phyloP scores from a whole-genome alignment of 2,329 filamentous ascomycete species.

The Sporothrix brasiliensis region DNA sequence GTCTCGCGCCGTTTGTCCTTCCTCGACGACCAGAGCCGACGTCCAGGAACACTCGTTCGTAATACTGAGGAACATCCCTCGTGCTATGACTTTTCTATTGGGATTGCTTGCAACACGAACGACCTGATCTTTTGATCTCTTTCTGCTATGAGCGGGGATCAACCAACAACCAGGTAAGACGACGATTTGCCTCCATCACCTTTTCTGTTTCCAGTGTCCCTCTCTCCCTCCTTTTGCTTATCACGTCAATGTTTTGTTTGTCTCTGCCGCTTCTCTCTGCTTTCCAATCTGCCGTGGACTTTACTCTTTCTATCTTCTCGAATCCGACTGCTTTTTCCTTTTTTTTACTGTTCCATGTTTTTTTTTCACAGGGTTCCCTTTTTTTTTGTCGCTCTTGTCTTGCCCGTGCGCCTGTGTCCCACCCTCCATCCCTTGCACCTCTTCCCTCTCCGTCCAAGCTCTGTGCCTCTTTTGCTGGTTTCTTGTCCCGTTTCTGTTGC shows the following conservation, averaged over 20 bases:
- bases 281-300: neutral
- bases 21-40: neutral
- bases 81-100: slow-evolving; percentile 24
- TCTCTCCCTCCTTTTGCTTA: slow-evolving; percentile 1
- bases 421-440: slow-evolving; percentile 28
- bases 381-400: slow-evolving; percentile 1
- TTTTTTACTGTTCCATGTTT: neutral
- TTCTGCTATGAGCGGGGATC: slow-evolving; percentile 67
- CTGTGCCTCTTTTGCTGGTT: slow-evolving; percentile 2
- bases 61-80: neutral
- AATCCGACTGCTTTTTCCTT: neutral
- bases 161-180: slow-evolving; percentile 55
- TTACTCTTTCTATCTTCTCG: neutral
- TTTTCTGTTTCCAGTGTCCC: neutral
- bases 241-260: slow-evolving; percentile 5
- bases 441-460: slow-evolving; percentile 1
- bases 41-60: neutral
- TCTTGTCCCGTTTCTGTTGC: slow-evolving; percentile 27
- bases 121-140: slow-evolving; percentile 17
- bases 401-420: slow-evolving; percentile 25
- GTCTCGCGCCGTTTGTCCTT: neutral
- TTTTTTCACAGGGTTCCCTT: slow-evolving; percentile 18
- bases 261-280: neutral
- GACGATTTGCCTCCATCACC: slow-evolving; percentile 1
- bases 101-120: slow-evolving; percentile 22